Evolutionary conservation across 306 rosid species (phyloP).

Genomic region (Pyrus bretschneideri): DNA sequence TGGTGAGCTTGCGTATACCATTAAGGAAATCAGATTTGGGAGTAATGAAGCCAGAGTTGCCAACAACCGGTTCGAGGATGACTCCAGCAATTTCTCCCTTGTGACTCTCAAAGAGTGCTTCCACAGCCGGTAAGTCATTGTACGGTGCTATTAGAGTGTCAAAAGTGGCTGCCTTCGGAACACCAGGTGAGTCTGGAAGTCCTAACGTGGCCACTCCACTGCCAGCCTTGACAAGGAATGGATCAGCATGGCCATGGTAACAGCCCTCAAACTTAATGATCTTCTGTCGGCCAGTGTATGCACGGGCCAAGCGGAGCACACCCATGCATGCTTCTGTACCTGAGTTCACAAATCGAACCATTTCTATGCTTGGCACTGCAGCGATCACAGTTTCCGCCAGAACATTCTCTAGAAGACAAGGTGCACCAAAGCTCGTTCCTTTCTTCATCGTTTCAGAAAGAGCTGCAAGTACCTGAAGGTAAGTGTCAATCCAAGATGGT

Average conservation of each 20-base stretch:
- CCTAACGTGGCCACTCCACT: slow-evolving; percentile 95
- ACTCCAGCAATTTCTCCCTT: slow-evolving; percentile 69
- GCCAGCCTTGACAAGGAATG: slow-evolving; percentile 93
- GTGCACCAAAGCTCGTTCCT: slow-evolving; percentile 99
- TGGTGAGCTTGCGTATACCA: slow-evolving; percentile 62
- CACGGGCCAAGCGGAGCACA: slow-evolving; percentile 81
- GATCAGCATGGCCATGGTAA: slow-evolving; percentile 98
- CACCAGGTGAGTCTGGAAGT: slow-evolving; percentile 98
- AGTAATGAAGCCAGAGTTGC: slow-evolving; percentile 77
- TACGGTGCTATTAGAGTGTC: slow-evolving; percentile 80
- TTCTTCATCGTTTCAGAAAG: slow-evolving; percentile 84
- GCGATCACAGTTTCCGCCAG: slow-evolving; percentile 76
- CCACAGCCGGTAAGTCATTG: slow-evolving; percentile 68
- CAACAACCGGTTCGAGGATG: slow-evolving; percentile 91
- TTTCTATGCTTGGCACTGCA: slow-evolving; percentile 88
- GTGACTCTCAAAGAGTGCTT: slow-evolving; percentile 54
- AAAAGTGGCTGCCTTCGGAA: slow-evolving; percentile 76
- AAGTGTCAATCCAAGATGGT: slow-evolving; percentile 2
- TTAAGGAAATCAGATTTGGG: slow-evolving; percentile 65
- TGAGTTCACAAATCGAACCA: slow-evolving; percentile 94
- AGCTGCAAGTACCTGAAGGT: slow-evolving; percentile 83
- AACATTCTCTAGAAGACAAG: slow-evolving; percentile 77
- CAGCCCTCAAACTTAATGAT: slow-evolving; percentile 93
- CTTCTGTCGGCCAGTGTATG: slow-evolving; percentile 65
- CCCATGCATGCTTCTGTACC: slow-evolving; percentile 99